Evolutionary conservation across 768 basidiomycete genomes (phyloP), one percentile per base, ranked within the genome.

Genomic region (Trametes coccinea): DNA sequence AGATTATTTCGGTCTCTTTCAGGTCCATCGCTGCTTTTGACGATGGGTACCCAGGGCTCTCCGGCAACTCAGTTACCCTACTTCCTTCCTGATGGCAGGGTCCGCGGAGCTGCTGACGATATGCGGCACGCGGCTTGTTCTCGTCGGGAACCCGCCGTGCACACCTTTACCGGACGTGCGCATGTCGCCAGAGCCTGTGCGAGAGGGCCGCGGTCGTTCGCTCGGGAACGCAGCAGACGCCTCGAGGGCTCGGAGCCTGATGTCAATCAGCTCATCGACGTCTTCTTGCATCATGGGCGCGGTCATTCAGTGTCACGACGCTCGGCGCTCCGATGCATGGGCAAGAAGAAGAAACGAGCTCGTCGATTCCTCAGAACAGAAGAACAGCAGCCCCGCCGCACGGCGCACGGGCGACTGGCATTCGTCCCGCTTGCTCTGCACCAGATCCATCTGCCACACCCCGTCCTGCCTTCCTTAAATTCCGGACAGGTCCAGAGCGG

Each of bases 201-300:
- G 50, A 56, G 17, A 29, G 55, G 44, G 33, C 44, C 49, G 54
- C 34, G 60, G 53, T 48, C 53, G 53, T 49, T 61, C 47, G 53
- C 55, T 34, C 56, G 34, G 54, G 55, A 62, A 62, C 43, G 55
- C 49, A 50, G 44, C 49, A 40, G 31, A n/a, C 45, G 61, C 61
- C 61, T 62, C 56, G 61, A 62, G 61, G 61, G 52, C 44, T 53
- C 56, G 56, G 56, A 58, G 56, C 30, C 56, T 62, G 61, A 62
- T 62, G 61, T 62, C 61, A 58, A 62, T 62, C 61, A 62, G 56
- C 61, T 62, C 61, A 54, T 59, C 61, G 37, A 53, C 61, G 51
- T 22, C 61, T 62, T 62, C 61, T 62, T 58, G 56, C 61, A 62
- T 62, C 61, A 62, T 62, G 61, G 43, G 61, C 61, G 55, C 61